Base-by-base conservation (phyloP, 2,329 filamentous ascomycete species). In the Bisporella sp. region DNA sequence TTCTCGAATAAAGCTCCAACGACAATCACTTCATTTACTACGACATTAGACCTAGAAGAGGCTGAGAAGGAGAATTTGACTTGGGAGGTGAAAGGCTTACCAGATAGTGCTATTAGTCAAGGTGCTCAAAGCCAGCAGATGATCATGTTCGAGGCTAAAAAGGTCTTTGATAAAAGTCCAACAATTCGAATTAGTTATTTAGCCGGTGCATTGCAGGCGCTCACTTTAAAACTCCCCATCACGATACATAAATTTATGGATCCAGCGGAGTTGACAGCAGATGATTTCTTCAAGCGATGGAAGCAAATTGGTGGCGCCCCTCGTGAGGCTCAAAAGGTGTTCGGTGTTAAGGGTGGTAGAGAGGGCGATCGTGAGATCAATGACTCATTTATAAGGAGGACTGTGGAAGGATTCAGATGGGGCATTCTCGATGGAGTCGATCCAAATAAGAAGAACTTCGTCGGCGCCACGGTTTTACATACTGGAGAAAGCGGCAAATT, bases 271-370 rank as follows among this genome's bases (percentile, higher is more conserved):
- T 74, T 99, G 39, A 81, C 81, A 5, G 82, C 85, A 0, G 93
- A 99, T 47, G 93, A 99, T 65, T 99, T 97, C 71, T 99, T 99
- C 79, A 96, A 95, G 75, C 79, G 95, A 47, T 99, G 93, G 93
- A 95, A 96, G 75, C 93, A 99, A 71, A 97, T 99, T 61, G 93
- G 93, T 9, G 89, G 87, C 5, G 81, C 82, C 1, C 85, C 91
- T 1, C 81, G 95, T 31, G 95, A 99, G 68, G 84, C 88, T 0
- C 93, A 99, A 67, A 79, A 79, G 45, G 89, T 97, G 32, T 95
- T 99, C 68, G 82, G 84, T 0, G 66, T 92, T 8, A 69, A 73
- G 1, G 67, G 66, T 1, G 76, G 75, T 31, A 75, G 70, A 56
- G 76, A 78, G 49, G 76, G 74, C 12, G 74, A 76, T 9, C 74